Evolutionary conservation across 805 yeast species (phyloP).

Genomic region (Candida coleopterorum): DNA sequence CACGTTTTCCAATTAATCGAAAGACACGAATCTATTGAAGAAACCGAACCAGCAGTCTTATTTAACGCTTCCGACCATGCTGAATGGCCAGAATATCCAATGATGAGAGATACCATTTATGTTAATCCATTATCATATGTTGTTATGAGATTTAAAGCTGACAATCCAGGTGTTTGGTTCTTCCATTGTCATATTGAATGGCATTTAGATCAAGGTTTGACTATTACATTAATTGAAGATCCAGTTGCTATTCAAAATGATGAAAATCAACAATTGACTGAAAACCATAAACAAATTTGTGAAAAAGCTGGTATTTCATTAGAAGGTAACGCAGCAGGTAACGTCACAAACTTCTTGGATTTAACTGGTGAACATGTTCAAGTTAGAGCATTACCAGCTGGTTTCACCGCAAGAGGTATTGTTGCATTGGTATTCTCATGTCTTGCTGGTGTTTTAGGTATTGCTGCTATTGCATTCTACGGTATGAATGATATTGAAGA

Average conservation of each 20-base stretch:
- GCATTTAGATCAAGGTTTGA: conserved; percentile 81
- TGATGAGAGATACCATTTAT: conserved; percentile 65
- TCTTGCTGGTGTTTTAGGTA: conserved; percentile 80
- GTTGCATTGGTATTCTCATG: conserved; percentile 91
- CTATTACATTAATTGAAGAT: conserved; percentile 66
- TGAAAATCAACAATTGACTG: conserved; percentile 52
- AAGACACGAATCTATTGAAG: conserved; percentile 48
- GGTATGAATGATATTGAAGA: conserved; percentile 81
- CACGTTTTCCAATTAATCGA: conserved; percentile 62
- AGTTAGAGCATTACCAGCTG: conserved; percentile 62
- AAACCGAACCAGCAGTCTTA: conserved; percentile 46
- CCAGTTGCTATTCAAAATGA: conserved; percentile 47
- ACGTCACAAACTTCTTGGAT: conserved; percentile 57
- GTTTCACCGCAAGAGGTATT: conserved; percentile 93
- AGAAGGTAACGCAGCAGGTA: conserved; percentile 89
- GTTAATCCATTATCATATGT: conserved; percentile 65
- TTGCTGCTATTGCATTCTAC: conserved; percentile 69
- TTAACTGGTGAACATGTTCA: conserved; percentile 75
- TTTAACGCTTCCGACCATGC: conserved; percentile 37
- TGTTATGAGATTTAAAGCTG: conserved; percentile 69
- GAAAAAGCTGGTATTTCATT: conserved; percentile 44
- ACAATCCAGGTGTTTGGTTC: conserved; percentile 92
- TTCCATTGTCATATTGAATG: conserved; percentile 91
- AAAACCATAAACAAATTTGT: conserved; percentile 60
- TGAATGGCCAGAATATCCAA: conserved; percentile 54